phyloP scores from a whole-genome alignment of 2,329 filamentous ascomycete species.

The Cryphonectria nitschkei region DNA sequence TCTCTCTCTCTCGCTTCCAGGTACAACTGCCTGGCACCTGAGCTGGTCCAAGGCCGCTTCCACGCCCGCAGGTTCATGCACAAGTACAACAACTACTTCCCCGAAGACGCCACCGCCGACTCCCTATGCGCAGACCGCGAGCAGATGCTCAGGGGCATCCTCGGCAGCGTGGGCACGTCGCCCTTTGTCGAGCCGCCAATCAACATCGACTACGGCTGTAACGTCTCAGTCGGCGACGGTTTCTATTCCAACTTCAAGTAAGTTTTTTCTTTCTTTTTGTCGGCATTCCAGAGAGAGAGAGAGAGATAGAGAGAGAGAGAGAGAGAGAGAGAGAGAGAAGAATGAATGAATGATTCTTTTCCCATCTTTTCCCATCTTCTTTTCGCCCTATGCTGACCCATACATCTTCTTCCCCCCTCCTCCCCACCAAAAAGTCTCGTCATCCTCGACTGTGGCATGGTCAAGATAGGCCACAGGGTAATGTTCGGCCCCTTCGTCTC shows the following conservation, averaged over 20 bases:
- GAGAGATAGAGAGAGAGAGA: no score
- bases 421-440: conserved; percentile 45
- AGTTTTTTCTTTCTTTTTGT: no score
- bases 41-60: conserved; percentile 55
- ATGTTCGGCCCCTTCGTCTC: conserved; percentile 73
- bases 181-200: conserved; percentile 65
- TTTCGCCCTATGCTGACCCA: no score
- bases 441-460: conserved; percentile 74
- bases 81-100: conserved; percentile 62
- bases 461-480: conserved; percentile 71
- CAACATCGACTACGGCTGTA: conserved; percentile 67
- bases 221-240: conserved; percentile 62
- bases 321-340: no score
- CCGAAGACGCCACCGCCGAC: conserved; percentile 48
- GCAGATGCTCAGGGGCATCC: conserved; percentile 51
- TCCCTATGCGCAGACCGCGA: conserved; percentile 46
- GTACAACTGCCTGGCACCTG: conserved; percentile 54
- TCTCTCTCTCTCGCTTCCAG: conserved; percentile 35
- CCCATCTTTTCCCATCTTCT: not conserved
- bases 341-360: no score
- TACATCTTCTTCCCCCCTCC: no score
- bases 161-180: conserved; percentile 55
- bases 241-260: conserved; percentile 67
- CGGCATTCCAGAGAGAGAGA: no score
- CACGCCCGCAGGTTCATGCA: conserved; percentile 58